These are phyloP conservation scores for Botrytis medusae DNA, from an alignment of 2,329 filamentous ascomycete genomes.

Conservation along the genomic window DNA sequence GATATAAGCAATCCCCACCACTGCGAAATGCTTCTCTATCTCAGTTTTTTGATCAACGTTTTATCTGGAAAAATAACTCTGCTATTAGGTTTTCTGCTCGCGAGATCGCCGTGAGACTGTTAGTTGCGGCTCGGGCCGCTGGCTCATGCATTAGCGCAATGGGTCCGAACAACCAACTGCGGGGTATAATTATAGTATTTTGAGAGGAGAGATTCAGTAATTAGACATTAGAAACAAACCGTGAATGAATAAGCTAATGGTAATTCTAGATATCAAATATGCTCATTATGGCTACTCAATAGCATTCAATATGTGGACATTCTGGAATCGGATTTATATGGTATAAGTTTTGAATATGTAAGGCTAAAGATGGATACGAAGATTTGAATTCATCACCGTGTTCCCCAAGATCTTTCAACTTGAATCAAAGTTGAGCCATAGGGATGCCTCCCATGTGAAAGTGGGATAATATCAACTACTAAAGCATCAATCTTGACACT, in stretches of 20 bases:
- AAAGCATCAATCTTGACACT: background rate
- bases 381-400: background rate
- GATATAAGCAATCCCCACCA: background rate
- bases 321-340: rapidly evolving
- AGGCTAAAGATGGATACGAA: background rate
- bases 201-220: background rate
- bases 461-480: background rate
- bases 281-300: too few relatives aligned
- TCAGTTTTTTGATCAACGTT: background rate
- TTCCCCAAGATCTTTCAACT: background rate
- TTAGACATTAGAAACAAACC: background rate
- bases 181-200: too few relatives aligned
- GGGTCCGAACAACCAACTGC: background rate
- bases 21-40: background rate
- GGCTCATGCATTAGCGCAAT: background rate
- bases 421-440: background rate
- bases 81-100: background rate
- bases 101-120: background rate
- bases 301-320: background rate
- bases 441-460: background rate
- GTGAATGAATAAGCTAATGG: rapidly evolving
- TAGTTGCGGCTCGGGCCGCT: background rate
- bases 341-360: background rate
- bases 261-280: background rate
- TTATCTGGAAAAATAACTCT: background rate